Base-by-base conservation (phyloP, 2,329 filamentous ascomycete species). In the Chrysoporthe cubensis region DNA sequence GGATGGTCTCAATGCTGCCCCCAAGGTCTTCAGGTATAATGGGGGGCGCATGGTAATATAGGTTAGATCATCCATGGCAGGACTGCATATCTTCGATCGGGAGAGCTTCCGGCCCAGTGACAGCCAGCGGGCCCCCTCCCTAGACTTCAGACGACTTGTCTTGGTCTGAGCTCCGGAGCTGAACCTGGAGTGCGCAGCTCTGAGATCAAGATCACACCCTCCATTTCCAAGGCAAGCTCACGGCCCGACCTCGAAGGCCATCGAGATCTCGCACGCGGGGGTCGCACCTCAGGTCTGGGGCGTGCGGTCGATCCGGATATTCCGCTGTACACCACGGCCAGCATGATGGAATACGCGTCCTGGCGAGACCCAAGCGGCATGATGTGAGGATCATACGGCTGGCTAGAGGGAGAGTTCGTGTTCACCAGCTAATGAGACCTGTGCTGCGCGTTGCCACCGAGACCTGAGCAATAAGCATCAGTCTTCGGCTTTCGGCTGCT, bases 21-120 rank as follows among this genome's bases (percentile, higher is more conserved):
- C 21, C 8, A 13, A n/a, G 40, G 58, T 16, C 14, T 16, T 18
- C 40, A 21, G 40, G 18, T 44, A 32, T 48, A 40, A 61, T 43
- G 54, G 18, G 40, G 16, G 34, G 14, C 16, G 34, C 32, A 40
- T 57, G 14, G 54, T 6, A 6, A 40, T 57, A 57, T 57, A 0
- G 71, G 71, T 43, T 62, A 71, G 52, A 48, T 71, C 5, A 69
- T 78, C 43, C 16, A 68, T 78, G 52, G 26, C 26, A 26, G 26
- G 77, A 73, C 66, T 76, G 69, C 42, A 74, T 72, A 26, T 78
- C 52, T 78, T 78, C 57, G 54, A 57, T 57, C 54, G 54, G 54
- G 40, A 40, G 32, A 57, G 32, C 34, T 40, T 57, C 54, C 54
- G 54, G 54, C 8, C 54, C 54, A 57, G 54, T 40, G 54, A 57